Evolutionary conservation across 345 rosid species (phyloP).

Genomic region (Melastoma malabathricum): DNA sequence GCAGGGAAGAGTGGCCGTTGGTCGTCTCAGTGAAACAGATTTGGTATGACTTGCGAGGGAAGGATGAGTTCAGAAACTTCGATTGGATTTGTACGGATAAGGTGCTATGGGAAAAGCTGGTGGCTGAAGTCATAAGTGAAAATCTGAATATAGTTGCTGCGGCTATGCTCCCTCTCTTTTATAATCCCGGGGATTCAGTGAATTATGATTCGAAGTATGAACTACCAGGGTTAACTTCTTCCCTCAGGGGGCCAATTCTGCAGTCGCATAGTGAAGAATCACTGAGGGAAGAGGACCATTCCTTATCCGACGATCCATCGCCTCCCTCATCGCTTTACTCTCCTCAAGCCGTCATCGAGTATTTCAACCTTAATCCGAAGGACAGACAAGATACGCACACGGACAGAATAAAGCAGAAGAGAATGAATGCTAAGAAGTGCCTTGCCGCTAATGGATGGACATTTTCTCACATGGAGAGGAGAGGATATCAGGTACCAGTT

Average conservation of each 20-base stretch:
- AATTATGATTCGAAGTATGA: not conserved
- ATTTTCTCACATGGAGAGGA: constrained; percentile 3
- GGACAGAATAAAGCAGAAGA: constrained; percentile 5
- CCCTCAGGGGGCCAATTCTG: constrained; percentile 5
- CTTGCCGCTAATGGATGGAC: constrained; percentile 40
- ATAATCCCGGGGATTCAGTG: not conserved
- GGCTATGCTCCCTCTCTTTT: constrained; percentile 3
- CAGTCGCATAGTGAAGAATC: constrained; percentile 4
- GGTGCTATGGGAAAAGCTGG: constrained; percentile 30
- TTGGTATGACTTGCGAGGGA: constrained; percentile 63
- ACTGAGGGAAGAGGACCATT: constrained; percentile 1
- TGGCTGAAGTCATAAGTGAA: constrained; percentile 33
- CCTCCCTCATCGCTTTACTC: constrained; percentile 20
- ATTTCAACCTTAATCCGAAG: constrained; percentile 11
- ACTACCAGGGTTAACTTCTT: not conserved
- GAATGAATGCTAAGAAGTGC: constrained; percentile 29
- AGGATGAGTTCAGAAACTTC: constrained; percentile 20
- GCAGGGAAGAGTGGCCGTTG: constrained; percentile 17
- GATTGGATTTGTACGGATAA: constrained; percentile 44
- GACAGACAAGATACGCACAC: constrained; percentile 1
- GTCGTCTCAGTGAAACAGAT: constrained; percentile 51
- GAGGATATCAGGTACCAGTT: constrained; percentile 12
- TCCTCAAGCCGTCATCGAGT: constrained; percentile 34
- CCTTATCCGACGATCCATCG: constrained; percentile 5
- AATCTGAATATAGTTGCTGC: constrained; percentile 10